Percentiles rank a stretch among this genome's conserved stretches.
phyloP scores from a whole-genome alignment of 2,329 filamentous ascomycete species.

The Sordariomycetes sp. region DNA sequence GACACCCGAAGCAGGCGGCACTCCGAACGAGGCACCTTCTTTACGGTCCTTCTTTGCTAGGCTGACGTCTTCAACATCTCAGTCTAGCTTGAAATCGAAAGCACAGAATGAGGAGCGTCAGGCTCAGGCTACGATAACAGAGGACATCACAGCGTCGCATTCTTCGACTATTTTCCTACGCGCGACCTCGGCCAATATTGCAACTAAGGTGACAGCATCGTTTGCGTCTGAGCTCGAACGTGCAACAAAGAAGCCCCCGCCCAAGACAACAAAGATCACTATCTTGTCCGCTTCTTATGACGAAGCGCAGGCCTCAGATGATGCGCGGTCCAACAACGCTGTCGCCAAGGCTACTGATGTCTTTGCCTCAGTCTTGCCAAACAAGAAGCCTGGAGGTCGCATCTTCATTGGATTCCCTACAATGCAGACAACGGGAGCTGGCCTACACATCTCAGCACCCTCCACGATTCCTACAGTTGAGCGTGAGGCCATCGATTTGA shows the following conservation, averaged over 20 bases:
- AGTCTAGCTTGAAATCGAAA: constrained; percentile 41
- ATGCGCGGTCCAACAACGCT: constrained; percentile 28
- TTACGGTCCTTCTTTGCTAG: constrained; percentile 73
- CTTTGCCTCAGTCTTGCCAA: constrained; percentile 83
- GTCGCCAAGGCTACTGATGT: constrained; percentile 61
- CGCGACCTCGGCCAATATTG: constrained; percentile 75
- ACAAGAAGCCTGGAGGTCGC: constrained; percentile 69
- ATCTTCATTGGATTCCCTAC: constrained; percentile 98
- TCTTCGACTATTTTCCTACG: constrained; percentile 80
- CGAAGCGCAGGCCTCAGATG: constrained; percentile 59
- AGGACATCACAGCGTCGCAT: constrained; percentile 63
- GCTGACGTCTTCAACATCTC: constrained; percentile 51
- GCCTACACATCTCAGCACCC: constrained; percentile 89
- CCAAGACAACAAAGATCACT: constrained; percentile 75
- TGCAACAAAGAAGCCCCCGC: constrained; percentile 94
- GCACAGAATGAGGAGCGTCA: constrained; percentile 53
- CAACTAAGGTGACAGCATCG: constrained; percentile 61
- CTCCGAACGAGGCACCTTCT: constrained; percentile 38
- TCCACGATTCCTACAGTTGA: constrained; percentile 97
- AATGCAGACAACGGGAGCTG: constrained; percentile 89
- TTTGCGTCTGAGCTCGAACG: constrained; percentile 84
- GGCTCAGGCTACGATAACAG: constrained; percentile 51
- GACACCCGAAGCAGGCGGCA: constrained; percentile 18
- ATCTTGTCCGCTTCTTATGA: constrained; percentile 89
- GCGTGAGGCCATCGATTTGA: constrained; percentile 91